A percentile compares a stretch with the other conserved stretches of the same genome.
These are phyloP conservation scores for Apiospora saccharicola DNA, from an alignment of 2,329 filamentous ascomycete genomes.

Conservation along the genomic window DNA sequence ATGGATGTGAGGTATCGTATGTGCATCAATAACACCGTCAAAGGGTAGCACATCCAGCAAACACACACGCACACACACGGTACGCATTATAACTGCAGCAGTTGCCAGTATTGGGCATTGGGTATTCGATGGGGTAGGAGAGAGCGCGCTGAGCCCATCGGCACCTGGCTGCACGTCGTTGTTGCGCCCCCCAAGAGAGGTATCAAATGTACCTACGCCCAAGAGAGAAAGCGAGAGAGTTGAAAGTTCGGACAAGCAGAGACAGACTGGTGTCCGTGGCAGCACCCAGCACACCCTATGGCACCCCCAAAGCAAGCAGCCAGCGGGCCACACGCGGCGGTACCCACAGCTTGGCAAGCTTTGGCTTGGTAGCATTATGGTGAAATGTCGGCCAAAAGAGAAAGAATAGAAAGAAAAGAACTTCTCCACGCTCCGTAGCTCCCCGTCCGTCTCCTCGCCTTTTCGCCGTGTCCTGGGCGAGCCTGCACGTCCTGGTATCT, in stretches of 20 bases:
- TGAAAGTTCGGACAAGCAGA: background rate
- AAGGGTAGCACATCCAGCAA: background rate
- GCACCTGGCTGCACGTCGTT: too few species aligned
- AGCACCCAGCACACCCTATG: too few species aligned
- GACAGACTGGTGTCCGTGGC: background rate
- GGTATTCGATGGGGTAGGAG: background rate
- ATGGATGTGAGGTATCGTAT: constrained; percentile 12
- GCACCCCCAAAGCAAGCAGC: background rate
- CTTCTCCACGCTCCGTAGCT: constrained; percentile 19
- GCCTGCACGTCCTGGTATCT: background rate
- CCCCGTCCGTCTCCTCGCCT: background rate
- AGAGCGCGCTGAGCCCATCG: background rate
- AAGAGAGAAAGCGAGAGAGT: background rate
- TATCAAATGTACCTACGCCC: background rate
- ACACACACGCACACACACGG: background rate
- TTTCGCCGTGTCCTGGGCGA: constrained; percentile 9
- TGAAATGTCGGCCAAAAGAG: constrained; percentile 21
- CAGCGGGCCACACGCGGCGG: constrained; percentile 20
- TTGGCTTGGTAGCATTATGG: constrained; percentile 18
- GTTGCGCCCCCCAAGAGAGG: too few species aligned
- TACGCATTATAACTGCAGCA: background rate
- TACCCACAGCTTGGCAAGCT: constrained; percentile 15
- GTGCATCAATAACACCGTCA: constrained; percentile 1
- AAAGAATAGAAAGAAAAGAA: constrained; percentile 22
- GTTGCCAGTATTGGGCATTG: background rate